Conservation (phyloP, 2,329 filamentous ascomycete species). For the Dactylellina leptospora region DNA sequence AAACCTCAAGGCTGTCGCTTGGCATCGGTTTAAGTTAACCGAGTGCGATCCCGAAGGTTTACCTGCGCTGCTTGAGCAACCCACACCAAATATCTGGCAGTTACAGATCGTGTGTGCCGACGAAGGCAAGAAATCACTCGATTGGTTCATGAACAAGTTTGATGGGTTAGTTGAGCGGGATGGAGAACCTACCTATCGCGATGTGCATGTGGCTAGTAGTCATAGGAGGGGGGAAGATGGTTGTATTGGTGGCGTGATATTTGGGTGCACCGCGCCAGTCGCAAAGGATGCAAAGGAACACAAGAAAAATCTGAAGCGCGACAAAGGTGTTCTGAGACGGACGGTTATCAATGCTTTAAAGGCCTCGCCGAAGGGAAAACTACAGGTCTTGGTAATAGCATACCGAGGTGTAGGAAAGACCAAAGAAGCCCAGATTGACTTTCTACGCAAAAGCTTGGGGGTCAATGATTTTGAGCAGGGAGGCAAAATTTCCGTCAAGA, state of each 20-base stretch:
- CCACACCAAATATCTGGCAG: slow-evolving; percentile 36
- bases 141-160: slow-evolving; percentile 51
- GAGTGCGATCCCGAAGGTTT: slow-evolving; percentile 43
- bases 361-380: slow-evolving; percentile 26
- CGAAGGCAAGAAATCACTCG: slow-evolving; percentile 28
- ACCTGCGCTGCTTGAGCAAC: slow-evolving; percentile 30
- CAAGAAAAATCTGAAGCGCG: slow-evolving; percentile 28
- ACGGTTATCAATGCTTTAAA: slow-evolving; percentile 36
- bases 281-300: slow-evolving; percentile 22
- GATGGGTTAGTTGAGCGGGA: slow-evolving; percentile 26
- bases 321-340: slow-evolving; percentile 36
- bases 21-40: slow-evolving; percentile 32
- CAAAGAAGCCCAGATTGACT: slow-evolving; percentile 20
- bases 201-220: slow-evolving; percentile 44
- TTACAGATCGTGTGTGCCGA: slow-evolving; percentile 47
- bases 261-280: slow-evolving; percentile 30
- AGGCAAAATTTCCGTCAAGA: slow-evolving; percentile 14
- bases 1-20: slow-evolving; percentile 20
- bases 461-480: slow-evolving; percentile 28
- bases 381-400: slow-evolving; percentile 34
- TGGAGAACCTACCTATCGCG: slow-evolving; percentile 34
- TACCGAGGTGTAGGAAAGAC: slow-evolving; percentile 19
- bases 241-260: slow-evolving; percentile 42
- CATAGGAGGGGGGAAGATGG: slow-evolving; percentile 37
- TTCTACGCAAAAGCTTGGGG: slow-evolving; percentile 22